A percentile compares a stretch with the other conserved stretches of the same genome.
Evolutionary conservation across 345 rosid genomes (phyloP).

Genomic region (Theobroma cacao): DNA sequence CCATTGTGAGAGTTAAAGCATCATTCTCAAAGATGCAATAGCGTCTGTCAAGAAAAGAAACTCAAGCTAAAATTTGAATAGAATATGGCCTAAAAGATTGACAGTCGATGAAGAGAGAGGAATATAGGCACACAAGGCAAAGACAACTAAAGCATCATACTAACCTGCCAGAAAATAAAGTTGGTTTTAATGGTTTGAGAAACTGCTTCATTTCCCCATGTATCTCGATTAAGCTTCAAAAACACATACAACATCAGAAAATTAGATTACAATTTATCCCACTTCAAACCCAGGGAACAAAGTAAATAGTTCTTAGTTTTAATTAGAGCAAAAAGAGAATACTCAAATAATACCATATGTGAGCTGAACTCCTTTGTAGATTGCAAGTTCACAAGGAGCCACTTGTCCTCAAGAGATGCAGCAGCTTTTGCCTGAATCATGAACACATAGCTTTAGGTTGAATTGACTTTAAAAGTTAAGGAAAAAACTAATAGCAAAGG

Average conservation of each 20-base stretch:
- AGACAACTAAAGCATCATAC: slow-evolving; percentile 6
- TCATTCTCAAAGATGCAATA: background rate
- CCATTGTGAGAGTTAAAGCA: background rate
- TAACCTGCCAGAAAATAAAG: slow-evolving; percentile 98
- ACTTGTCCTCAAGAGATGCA: slow-evolving; percentile 80
- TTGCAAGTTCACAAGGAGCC: slow-evolving; percentile 96
- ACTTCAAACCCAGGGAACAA: background rate
- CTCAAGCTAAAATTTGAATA: background rate
- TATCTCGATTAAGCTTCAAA: slow-evolving; percentile 92
- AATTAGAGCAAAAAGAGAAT: background rate
- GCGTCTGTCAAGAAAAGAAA: background rate
- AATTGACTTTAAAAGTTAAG: slow-evolving; percentile 1
- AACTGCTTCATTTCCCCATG: slow-evolving; percentile 98
- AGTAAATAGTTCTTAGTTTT: background rate
- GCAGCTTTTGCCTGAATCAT: slow-evolving; percentile 67
- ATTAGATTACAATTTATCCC: background rate
- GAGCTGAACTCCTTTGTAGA: slow-evolving; percentile 92
- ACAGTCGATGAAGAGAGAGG: background rate
- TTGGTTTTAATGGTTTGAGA: slow-evolving; percentile 80
- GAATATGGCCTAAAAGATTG: background rate
- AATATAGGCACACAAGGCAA: background rate
- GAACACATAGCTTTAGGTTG: slow-evolving; percentile 2
- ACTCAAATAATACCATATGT: slow-evolving; percentile 56
- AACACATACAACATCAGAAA: slow-evolving; percentile 19
- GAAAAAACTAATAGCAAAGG: background rate